phyloP scores from a whole-genome alignment of 2,329 filamentous ascomycete species.

The Mariannaea sp. region DNA sequence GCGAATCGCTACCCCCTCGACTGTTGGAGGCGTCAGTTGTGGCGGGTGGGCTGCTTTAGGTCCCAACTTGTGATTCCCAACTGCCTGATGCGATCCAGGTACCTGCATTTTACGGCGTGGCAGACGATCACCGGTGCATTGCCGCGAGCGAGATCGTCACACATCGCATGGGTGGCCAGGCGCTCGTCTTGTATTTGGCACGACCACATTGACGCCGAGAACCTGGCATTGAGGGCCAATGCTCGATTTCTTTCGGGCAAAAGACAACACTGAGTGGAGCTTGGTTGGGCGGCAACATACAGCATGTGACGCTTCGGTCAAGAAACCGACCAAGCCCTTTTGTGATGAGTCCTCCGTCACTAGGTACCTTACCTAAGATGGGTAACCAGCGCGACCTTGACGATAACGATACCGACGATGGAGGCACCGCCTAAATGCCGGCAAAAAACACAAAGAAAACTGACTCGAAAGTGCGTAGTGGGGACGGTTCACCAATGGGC shows the following conservation, averaged over 20 bases:
- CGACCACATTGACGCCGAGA: not conserved
- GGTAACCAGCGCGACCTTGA: too few relatives aligned
- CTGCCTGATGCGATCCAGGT: not conserved
- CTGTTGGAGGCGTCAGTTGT: too few relatives aligned
- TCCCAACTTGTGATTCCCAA: not conserved
- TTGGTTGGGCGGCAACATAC: conserved; percentile 18
- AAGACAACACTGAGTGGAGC: not conserved
- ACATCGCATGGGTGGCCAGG: conserved; percentile 6
- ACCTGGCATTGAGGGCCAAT: not conserved
- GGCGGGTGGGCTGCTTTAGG: too few relatives aligned
- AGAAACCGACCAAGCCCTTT: not conserved
- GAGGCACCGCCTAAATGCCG: not conserved
- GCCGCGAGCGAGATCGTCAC: conserved; percentile 6
- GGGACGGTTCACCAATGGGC: not conserved
- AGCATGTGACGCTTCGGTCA: not conserved
- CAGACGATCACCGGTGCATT: not conserved
- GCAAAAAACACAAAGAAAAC: not conserved
- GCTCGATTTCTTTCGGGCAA: not conserved
- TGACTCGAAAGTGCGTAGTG: not conserved
- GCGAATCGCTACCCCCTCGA: too few relatives aligned
- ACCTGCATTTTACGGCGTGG: not conserved
- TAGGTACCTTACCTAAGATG: too few relatives aligned
- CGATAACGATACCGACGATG: too few relatives aligned
- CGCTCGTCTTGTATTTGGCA: not conserved
- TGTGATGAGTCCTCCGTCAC: too few relatives aligned